These are phyloP conservation scores for Phaeotremella fagi DNA, from an alignment of 768 basidiomycete genomes.

Conservation along the genomic window DNA sequence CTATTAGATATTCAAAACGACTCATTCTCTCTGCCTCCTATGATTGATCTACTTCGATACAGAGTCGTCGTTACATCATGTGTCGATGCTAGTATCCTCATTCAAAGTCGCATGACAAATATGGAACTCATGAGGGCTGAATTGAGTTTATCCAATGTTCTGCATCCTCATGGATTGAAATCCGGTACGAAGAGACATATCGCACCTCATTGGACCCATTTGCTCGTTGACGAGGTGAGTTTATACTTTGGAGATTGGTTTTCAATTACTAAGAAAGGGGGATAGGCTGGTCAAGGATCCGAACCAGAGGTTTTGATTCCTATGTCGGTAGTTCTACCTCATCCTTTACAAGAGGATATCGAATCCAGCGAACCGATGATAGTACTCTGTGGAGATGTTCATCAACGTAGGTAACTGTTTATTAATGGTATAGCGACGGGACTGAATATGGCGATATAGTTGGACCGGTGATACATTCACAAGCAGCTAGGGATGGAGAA, in stretches of 20 bases:
- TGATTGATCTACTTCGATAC: conserved; percentile 32
- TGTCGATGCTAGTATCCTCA: conserved; percentile 43
- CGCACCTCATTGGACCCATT: conserved; percentile 46
- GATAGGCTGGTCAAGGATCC: conserved; percentile 47
- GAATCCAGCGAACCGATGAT: conserved; percentile 12
- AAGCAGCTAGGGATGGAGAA: conserved; percentile 33
- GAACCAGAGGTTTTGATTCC: conserved; percentile 46
- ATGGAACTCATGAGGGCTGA: conserved; percentile 37
- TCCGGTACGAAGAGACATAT: background rate
- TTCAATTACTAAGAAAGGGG: background rate
- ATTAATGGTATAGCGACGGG: background rate
- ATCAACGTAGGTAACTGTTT: conserved; percentile 33
- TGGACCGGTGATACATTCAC: conserved; percentile 43
- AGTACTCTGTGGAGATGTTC: conserved; percentile 46
- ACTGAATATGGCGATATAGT: conserved; percentile 10
- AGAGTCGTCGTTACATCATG: conserved; percentile 43
- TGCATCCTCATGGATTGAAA: conserved; percentile 18
- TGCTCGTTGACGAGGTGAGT: conserved; percentile 48
- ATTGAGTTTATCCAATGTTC: background rate
- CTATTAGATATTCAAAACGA: conserved; percentile 26
- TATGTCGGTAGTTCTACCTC: conserved; percentile 31
- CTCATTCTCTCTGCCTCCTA: conserved; percentile 29
- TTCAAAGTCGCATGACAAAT: conserved; percentile 34
- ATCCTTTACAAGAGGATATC: background rate
- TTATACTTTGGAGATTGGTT: background rate